Conservation (phyloP, 2,329 filamentous ascomycete species). For the Dothidotthia symphoricarpi region DNA sequence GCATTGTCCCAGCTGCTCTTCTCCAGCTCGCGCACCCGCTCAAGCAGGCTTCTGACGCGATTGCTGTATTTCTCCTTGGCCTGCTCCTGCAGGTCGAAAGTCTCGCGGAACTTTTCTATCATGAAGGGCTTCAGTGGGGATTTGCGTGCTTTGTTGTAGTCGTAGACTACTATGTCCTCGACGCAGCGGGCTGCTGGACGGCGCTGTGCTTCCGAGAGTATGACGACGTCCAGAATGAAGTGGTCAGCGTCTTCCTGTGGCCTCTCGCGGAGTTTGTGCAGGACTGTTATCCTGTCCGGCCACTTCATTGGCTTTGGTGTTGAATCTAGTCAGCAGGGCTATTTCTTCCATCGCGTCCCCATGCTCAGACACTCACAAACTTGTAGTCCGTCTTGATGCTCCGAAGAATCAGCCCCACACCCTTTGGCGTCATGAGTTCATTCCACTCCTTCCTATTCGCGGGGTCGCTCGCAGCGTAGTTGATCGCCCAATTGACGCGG, state of each 20-base stretch:
- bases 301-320: conserved; percentile 65
- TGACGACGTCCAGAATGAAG: conserved; percentile 61
- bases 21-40: conserved; percentile 60
- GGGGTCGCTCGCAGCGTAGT: conserved; percentile 65
- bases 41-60: conserved; percentile 54
- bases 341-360: too few relatives aligned
- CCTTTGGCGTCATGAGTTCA: conserved; percentile 64
- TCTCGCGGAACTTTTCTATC: conserved; percentile 58
- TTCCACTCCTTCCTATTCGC: conserved; percentile 63
- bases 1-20: conserved; percentile 69
- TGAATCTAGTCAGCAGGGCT: conserved; percentile 7
- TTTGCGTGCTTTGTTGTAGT: conserved; percentile 63
- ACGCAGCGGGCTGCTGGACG: conserved; percentile 69
- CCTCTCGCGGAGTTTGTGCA: conserved; percentile 68
- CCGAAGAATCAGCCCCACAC: conserved; percentile 72
- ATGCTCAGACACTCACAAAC: conserved; percentile 74
- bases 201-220: conserved; percentile 73
- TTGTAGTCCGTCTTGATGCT: conserved; percentile 84
- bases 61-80: conserved; percentile 54
- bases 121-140: conserved; percentile 60
- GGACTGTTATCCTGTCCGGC: conserved; percentile 77
- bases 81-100: conserved; percentile 62
- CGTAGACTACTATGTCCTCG: conserved; percentile 79
- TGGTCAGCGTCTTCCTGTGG: conserved; percentile 53
- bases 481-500: conserved; percentile 73